Evolutionary conservation across 2,329 filamentous ascomycete species (phyloP).

Genomic region (Aureobasidium sp.): DNA sequence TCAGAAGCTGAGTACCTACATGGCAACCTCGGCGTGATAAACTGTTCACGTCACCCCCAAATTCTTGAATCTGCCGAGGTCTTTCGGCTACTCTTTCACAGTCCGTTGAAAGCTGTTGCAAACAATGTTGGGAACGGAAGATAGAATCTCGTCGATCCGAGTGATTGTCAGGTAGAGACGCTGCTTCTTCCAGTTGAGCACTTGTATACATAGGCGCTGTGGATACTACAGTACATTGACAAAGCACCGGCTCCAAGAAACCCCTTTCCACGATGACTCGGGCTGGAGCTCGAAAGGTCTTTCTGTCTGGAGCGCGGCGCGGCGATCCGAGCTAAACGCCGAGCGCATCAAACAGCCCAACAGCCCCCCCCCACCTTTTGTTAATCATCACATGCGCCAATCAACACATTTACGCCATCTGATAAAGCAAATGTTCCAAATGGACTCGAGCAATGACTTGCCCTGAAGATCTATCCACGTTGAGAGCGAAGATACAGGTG

Average conservation of each 20-base stretch:
- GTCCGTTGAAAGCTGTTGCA: neutral
- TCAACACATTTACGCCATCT: neutral
- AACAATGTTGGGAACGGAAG: neutral
- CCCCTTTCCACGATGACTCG: too few species aligned
- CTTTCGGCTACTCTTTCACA: slow-evolving; percentile 8
- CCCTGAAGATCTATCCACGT: neutral
- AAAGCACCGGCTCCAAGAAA: too few species aligned
- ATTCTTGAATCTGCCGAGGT: slow-evolving; percentile 10
- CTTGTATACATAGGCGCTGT: too few species aligned
- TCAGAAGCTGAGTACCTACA: neutral
- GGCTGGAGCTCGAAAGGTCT: neutral
- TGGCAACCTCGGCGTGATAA: slow-evolving; percentile 5
- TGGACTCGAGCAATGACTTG: neutral
- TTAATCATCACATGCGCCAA: slow-evolving; percentile 10
- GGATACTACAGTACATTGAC: too few species aligned
- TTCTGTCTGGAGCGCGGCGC: neutral
- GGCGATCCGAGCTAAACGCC: neutral
- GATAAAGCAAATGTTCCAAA: neutral
- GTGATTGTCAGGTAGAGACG: too few species aligned
- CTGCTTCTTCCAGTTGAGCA: too few species aligned
- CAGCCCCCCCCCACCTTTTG: neutral
- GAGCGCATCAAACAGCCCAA: neutral
- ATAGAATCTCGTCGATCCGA: too few species aligned
- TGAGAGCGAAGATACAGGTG: neutral
- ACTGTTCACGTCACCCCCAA: slow-evolving; percentile 7